phyloP scores from a whole-genome alignment of 2,329 filamentous ascomycete species.

The Microsporum ferrugineum region DNA sequence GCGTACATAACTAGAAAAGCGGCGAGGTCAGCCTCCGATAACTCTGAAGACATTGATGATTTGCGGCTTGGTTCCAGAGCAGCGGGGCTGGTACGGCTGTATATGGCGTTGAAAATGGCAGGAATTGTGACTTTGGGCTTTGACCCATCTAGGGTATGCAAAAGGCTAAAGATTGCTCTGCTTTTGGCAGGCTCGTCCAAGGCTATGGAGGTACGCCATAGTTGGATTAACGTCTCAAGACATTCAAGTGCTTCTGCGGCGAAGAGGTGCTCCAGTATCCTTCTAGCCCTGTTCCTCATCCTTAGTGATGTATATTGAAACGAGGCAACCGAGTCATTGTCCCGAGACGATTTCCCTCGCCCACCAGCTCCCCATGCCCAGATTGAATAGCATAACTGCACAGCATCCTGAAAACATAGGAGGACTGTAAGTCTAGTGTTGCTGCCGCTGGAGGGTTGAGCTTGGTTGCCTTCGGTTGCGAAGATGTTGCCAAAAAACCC shows the following conservation, averaged over 20 bases:
- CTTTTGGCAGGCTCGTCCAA: constrained; percentile 41
- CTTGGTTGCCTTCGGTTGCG: constrained; percentile 61
- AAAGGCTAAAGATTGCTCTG: constrained; percentile 64
- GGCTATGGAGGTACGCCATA: constrained; percentile 55
- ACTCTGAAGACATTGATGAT: constrained; percentile 75
- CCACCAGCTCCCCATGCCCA: constrained; percentile 78
- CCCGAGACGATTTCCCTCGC: constrained; percentile 37
- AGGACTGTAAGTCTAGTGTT: constrained; percentile 75
- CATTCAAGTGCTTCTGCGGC: constrained; percentile 86
- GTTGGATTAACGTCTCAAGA: constrained; percentile 75
- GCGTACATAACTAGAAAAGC: constrained; percentile 86
- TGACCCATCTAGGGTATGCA: constrained; percentile 84
- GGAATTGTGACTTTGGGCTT: constrained; percentile 85
- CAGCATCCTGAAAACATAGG: constrained; percentile 91
- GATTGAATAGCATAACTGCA: constrained; percentile 81
- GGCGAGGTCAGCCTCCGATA: constrained; percentile 74
- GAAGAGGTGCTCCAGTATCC: constrained; percentile 85
- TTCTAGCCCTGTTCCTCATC: constrained; percentile 77
- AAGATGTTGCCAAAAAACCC: constrained; percentile 91
- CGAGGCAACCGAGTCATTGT: constrained; percentile 61
- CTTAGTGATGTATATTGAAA: constrained; percentile 84
- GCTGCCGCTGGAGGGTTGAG: constrained; percentile 79
- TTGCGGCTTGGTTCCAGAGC: constrained; percentile 68
- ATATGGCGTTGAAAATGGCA: constrained; percentile 89
- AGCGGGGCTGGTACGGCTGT: constrained; percentile 77